phyloP scores from a whole-genome alignment of 2,329 filamentous ascomycete species.

The Nannizziopsis barbatae region DNA sequence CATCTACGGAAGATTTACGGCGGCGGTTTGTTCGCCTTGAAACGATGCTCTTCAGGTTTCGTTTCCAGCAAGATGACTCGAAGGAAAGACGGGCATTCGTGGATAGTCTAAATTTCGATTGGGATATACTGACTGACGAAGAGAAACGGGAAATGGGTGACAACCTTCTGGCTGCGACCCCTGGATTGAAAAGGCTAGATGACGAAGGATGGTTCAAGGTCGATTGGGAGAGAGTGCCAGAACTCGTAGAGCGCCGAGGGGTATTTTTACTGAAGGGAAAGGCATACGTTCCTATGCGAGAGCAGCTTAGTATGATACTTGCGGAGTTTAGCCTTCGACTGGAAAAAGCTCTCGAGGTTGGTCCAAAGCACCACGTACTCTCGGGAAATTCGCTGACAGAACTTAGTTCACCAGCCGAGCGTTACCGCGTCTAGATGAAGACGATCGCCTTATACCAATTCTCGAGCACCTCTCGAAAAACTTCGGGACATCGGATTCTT shows the following conservation, averaged over 20 bases:
- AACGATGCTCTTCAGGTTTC: constrained; percentile 74
- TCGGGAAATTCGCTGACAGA: not conserved
- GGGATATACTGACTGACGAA: constrained; percentile 68
- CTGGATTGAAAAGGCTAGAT: constrained; percentile 44
- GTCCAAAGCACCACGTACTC: constrained; percentile 15
- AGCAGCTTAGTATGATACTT: constrained; percentile 80
- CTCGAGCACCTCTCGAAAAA: constrained; percentile 81
- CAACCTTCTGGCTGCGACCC: constrained; percentile 50
- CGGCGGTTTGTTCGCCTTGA: constrained; percentile 78
- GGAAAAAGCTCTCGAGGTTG: constrained; percentile 71
- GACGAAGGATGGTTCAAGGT: constrained; percentile 93
- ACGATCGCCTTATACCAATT: constrained; percentile 73
- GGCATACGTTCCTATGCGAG: constrained; percentile 78
- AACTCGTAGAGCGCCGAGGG: constrained; percentile 67
- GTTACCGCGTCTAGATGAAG: constrained; percentile 84
- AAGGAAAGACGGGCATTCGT: constrained; percentile 68
- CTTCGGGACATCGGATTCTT: constrained; percentile 81
- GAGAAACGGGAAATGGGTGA: constrained; percentile 60
- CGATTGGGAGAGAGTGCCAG: constrained; percentile 86
- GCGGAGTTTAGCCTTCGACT: constrained; percentile 72
- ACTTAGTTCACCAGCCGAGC: constrained; percentile 72
- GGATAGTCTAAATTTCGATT: constrained; percentile 64
- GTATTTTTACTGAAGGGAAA: constrained; percentile 71
- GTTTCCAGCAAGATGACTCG: constrained; percentile 65
- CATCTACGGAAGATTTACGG: constrained; percentile 79